phyloP scores from a whole-genome alignment of 2,329 filamentous ascomycete genomes.

The Talaromyces sp. region DNA sequence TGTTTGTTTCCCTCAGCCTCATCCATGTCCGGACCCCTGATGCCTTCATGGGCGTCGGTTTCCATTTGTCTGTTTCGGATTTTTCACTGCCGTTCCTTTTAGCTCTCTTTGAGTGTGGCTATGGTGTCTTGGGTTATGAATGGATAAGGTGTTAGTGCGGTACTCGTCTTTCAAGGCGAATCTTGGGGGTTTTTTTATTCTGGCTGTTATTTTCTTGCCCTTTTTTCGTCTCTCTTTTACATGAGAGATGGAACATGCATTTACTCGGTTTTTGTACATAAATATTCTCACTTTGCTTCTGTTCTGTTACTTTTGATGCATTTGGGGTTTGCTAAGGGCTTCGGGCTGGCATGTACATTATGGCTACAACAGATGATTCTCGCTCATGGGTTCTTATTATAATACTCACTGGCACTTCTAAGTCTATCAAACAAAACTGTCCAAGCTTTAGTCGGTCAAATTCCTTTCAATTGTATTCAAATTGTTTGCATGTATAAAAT shows the following conservation, averaged over 20 bases:
- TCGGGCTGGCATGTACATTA: conserved; percentile 17
- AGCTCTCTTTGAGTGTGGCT: neutral
- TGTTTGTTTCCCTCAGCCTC: neutral
- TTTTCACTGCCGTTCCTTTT: neutral
- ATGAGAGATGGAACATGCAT: conserved; percentile 6
- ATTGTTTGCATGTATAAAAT: no score
- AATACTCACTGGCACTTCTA: no score
- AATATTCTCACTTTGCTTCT: neutral
- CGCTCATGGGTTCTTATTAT: conserved; percentile 6
- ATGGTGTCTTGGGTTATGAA: neutral
- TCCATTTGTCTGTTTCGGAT: neutral
- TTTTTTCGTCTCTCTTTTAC: neutral
- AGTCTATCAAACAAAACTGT: no score
- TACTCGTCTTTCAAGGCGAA: neutral
- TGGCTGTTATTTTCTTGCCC: neutral
- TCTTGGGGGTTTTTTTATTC: neutral
- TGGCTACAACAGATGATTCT: conserved; percentile 4
- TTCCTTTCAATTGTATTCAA: no score
- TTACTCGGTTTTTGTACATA: conserved; percentile 13
- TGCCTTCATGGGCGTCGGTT: neutral
- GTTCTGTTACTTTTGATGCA: neutral
- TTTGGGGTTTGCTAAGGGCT: conserved; percentile 1
- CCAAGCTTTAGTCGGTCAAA: no score
- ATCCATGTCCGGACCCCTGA: neutral
- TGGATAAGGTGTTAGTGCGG: conserved; percentile 8